Base-by-base conservation (phyloP, 75 land plant genomes). In the Pinus tabuliformis region DNA sequence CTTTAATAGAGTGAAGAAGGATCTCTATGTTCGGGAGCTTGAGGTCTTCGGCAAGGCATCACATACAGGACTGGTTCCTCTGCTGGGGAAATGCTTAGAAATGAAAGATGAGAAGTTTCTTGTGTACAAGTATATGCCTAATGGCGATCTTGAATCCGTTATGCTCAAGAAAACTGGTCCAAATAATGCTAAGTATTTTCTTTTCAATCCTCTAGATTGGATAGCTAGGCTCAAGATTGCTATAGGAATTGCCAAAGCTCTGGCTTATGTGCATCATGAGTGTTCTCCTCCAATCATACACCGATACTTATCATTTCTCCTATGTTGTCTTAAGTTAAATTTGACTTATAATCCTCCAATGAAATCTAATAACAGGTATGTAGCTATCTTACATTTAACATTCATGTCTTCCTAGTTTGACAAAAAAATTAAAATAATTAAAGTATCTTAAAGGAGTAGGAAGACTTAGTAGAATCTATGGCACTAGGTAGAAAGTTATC, bases 111-210 rank as follows among this genome's bases (percentile, higher is more conserved):
- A 77, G 56, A 81, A 78, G 45, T 73, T 78, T 72, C 42, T 81
- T 24, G 81, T 81, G 3, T 81, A 81, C 62, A 71, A 72, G 66
- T 78, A 81, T 22, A 78, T 81, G 83, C 81, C 81, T 24, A 62
- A 72, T 56, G 81, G 83, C 0, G 81, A 81, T 56, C 80, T 81
- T 49, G 81, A 66, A 20, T 73, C 80, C 45, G 56, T 59, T n/a
- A 45, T 78, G 59, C 36, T 20, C 7, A 56, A 56, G 26, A 72
- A 72, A 74, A 59, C 36, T 16, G 39, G 1, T 21, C 81, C 62
- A 26, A 42, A 37, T 30, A 18, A 21, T 58, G 36, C 1, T 15
- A 77, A 56, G 16, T 17, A 72, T 16, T 24, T 72, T 5, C 22
- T 72, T 72, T 9, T 72, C 21, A 33, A 72, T 54, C 42, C 81